phyloP scores from a whole-genome alignment of 2,329 filamentous ascomycete genomes.

The Cordyceps tenuipes region DNA sequence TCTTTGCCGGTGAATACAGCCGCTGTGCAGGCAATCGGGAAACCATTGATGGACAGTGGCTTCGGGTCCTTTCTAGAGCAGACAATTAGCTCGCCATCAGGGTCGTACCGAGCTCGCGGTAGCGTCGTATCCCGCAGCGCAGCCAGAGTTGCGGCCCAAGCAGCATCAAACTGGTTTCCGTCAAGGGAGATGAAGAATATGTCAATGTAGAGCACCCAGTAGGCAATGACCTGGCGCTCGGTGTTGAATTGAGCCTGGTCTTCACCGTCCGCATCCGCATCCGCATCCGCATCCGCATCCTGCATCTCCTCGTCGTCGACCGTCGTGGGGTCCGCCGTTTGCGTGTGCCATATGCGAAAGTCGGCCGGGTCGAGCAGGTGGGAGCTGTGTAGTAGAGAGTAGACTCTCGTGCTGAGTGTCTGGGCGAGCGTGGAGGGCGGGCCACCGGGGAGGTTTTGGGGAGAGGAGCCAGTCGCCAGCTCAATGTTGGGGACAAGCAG shows the following conservation, averaged over 20 bases:
- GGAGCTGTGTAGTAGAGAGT: slow-evolving; percentile 65
- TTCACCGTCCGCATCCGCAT: slow-evolving; percentile 33
- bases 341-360: slow-evolving; percentile 63
- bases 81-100: slow-evolving; percentile 68
- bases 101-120: slow-evolving; percentile 74
- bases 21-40: slow-evolving; percentile 72
- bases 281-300: slow-evolving; percentile 32
- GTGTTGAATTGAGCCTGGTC: slow-evolving; percentile 22
- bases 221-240: slow-evolving; percentile 59
- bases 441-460: slow-evolving; percentile 74
- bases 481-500: slow-evolving; percentile 91
- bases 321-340: slow-evolving; percentile 37
- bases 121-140: slow-evolving; percentile 71
- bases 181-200: slow-evolving; percentile 91
- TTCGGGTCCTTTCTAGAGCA: slow-evolving; percentile 55
- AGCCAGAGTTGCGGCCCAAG: slow-evolving; percentile 76
- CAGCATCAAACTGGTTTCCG: slow-evolving; percentile 84
- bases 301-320: slow-evolving; percentile 34
- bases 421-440: slow-evolving; percentile 76
- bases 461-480: slow-evolving; percentile 81
- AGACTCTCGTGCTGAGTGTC: slow-evolving; percentile 71
- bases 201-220: slow-evolving; percentile 93
- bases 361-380: slow-evolving; percentile 58
- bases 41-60: slow-evolving; percentile 50
- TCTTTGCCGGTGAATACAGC: slow-evolving; percentile 65